These are phyloP conservation scores for Casuarina glauca DNA, from an alignment of 306 rosid genomes.

Conservation along the genomic window DNA sequence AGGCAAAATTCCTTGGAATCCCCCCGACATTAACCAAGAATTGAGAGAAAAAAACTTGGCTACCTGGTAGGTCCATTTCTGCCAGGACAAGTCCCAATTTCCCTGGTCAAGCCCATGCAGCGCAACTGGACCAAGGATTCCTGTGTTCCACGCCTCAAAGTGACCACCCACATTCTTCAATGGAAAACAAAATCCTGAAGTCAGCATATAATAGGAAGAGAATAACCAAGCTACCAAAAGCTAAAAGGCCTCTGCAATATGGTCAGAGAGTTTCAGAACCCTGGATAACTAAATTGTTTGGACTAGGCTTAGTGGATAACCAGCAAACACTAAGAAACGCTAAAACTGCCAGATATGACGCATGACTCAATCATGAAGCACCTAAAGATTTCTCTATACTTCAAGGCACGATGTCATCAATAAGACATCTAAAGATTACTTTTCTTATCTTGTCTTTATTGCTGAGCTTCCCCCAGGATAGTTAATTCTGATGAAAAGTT, in stretches of 20 bases:
- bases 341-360: not conserved
- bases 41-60: constrained; percentile 23
- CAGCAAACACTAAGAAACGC: not conserved
- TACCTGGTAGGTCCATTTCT: constrained; percentile 98
- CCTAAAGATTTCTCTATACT: not conserved
- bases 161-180: constrained; percentile 94
- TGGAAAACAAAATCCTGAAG: constrained; percentile 10
- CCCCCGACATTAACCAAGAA: not conserved
- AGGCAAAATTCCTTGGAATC: constrained; percentile 23
- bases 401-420: not conserved
- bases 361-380: not conserved
- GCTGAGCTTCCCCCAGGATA: not conserved
- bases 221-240: not conserved
- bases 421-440: not conserved
- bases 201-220: constrained; percentile 3
- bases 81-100: constrained; percentile 90
- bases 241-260: not conserved
- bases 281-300: not conserved
- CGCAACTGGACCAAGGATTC: constrained; percentile 97
- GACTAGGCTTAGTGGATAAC: constrained; percentile 3
- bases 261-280: constrained; percentile 2
- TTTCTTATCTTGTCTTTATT: not conserved
- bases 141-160: constrained; percentile 91
- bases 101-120: constrained; percentile 92
- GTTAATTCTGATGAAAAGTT: not conserved